Conservation (phyloP, 2,329 filamentous ascomycete genomes). For the Monosporascus sp. region DNA sequence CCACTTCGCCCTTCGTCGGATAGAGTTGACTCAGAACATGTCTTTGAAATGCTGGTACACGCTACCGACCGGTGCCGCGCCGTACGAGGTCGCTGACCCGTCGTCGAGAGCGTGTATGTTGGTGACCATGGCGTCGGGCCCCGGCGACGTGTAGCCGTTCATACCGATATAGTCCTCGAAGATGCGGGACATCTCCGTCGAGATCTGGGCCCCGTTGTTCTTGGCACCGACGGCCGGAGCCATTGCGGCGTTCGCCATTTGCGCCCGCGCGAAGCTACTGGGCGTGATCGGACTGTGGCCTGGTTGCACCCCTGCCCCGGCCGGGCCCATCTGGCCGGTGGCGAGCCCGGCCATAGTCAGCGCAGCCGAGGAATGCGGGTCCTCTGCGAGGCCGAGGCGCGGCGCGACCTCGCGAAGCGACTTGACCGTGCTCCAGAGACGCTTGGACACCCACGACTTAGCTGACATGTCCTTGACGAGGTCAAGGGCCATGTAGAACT, state of each 20-base stretch:
- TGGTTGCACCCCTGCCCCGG: conserved; percentile 2
- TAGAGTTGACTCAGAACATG: conserved; percentile 17
- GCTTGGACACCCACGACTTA: conserved; percentile 65
- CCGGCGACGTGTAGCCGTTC: conserved; percentile 5
- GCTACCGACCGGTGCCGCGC: conserved; percentile 4
- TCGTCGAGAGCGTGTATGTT: conserved; percentile 2
- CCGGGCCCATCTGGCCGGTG: conserved; percentile 26
- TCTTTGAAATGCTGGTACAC: conserved; percentile 23
- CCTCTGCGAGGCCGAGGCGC: conserved; percentile 56
- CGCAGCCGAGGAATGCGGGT: conserved; percentile 46
- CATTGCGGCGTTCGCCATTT: conserved; percentile 5
- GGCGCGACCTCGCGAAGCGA: conserved; percentile 68
- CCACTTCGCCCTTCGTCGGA: no score
- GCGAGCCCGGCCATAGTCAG: conserved; percentile 52
- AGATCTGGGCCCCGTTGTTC: conserved; percentile 44
- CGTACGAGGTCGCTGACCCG: neutral
- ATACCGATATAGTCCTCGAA: conserved; percentile 34
- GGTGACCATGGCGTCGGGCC: neutral
- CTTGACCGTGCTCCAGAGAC: conserved; percentile 67
- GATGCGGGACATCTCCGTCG: conserved; percentile 48
- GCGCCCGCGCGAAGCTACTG: neutral
- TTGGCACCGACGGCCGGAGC: conserved; percentile 11
- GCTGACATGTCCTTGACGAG: conserved; percentile 67
- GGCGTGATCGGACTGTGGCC: conserved; percentile 1
- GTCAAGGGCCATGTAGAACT: conserved; percentile 75